Evolutionary conservation across 331 rosid species (phyloP).

Genomic region (Malus hybrid): DNA sequence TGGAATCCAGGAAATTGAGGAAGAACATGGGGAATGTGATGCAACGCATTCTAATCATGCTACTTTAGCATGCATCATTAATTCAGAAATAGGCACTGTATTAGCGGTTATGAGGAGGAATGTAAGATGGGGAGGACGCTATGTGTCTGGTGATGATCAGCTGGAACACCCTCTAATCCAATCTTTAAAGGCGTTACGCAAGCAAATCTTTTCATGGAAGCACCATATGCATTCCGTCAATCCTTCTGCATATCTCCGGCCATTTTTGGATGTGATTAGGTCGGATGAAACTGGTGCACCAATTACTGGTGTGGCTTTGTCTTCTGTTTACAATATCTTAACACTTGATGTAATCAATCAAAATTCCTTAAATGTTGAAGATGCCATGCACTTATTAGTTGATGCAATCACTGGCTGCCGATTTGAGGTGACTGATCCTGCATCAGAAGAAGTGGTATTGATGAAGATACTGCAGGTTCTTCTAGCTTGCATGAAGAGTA

Average conservation of each 20-base stretch:
- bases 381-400: conserved; percentile 80
- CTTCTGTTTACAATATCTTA: conserved; percentile 79
- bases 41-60: conserved; percentile 41
- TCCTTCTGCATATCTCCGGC: conserved; percentile 71
- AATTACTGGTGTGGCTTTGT: conserved; percentile 81
- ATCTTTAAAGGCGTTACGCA: conserved; percentile 68
- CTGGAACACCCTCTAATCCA: conserved; percentile 85
- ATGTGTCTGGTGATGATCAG: conserved; percentile 77
- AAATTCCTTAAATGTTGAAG: conserved; percentile 64
- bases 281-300: conserved; percentile 93
- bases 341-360: conserved; percentile 78
- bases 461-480: conserved; percentile 93
- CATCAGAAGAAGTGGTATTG: conserved; percentile 85
- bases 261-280: conserved; percentile 83
- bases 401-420: conserved; percentile 89
- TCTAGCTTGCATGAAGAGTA: conserved; percentile 87
- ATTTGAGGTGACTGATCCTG: conserved; percentile 84
- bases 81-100: conserved; percentile 86
- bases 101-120: conserved; percentile 91
- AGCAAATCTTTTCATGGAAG: conserved; percentile 77
- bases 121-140: conserved; percentile 86
- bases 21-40: conserved; percentile 68
- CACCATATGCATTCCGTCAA: conserved; percentile 75
- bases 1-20: conserved; percentile 70
- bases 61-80: conserved; percentile 74